Evolutionary conservation across 331 rosid species (phyloP).

Genomic region (Cydonia oblonga): DNA sequence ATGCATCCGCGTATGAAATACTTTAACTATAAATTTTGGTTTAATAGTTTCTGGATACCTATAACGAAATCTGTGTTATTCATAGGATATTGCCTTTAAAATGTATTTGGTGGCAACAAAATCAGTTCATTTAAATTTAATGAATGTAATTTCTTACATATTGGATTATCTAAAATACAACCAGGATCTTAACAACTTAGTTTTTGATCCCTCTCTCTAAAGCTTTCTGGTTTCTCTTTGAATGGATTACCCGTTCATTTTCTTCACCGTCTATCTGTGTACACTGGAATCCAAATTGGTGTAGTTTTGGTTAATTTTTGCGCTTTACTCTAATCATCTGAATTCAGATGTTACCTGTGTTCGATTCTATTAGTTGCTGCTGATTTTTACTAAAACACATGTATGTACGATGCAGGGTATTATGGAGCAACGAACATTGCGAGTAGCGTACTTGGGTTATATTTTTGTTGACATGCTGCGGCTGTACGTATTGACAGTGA

Average conservation of each 20-base stretch:
- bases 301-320: neutral
- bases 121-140: neutral
- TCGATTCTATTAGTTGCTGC: conserved; percentile 15
- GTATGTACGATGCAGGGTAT: conserved; percentile 28
- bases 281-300: neutral
- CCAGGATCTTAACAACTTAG: too few relatives aligned
- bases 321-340: neutral
- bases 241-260: neutral
- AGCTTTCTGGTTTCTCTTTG: too few relatives aligned
- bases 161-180: too few relatives aligned
- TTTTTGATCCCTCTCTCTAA: too few relatives aligned
- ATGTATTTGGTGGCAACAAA: neutral
- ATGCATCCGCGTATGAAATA: neutral
- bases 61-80: too few relatives aligned
- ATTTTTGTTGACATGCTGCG: conserved; percentile 20
- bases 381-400: conserved; percentile 14
- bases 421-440: too few relatives aligned
- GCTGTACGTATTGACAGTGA: conserved; percentile 13
- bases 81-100: neutral
- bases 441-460: conserved; percentile 2
- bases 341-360: neutral
- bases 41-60: neutral
- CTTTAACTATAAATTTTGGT: neutral
- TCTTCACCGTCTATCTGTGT: too few relatives aligned
- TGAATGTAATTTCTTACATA: neutral